Percentiles rank a stretch among this genome's conserved stretches.
Conservation (phyloP, 148 eudicot genomes). For the Rhododendron mucronatum region DNA sequence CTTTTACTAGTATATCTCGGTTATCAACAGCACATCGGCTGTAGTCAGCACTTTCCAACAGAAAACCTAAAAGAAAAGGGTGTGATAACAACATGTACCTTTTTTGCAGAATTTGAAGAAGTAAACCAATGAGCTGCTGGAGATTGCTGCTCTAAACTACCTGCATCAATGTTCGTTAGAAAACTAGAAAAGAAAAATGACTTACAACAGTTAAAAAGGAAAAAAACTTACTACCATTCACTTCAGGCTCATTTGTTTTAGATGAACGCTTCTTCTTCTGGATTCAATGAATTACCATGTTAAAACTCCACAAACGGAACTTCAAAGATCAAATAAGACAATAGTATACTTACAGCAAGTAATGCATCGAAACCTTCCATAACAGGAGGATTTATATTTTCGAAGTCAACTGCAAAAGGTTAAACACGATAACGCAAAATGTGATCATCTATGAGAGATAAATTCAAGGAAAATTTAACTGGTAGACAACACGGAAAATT, state of each 20-base stretch:
- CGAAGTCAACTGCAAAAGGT: constrained; percentile 58
- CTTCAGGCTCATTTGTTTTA: constrained; percentile 37
- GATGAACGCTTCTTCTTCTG: constrained; percentile 55
- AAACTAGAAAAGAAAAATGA: neutral
- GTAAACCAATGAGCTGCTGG: constrained; percentile 62
- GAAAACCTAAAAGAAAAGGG: neutral
- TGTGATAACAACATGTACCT: constrained; percentile 33
- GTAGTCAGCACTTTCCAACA: neutral
- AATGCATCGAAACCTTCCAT: constrained; percentile 66
- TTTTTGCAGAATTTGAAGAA: constrained; percentile 58
- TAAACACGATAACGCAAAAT: neutral
- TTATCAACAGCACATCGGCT: neutral
- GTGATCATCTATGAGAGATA: neutral
- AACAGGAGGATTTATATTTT: constrained; percentile 56
- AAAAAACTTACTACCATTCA: constrained; percentile 38
- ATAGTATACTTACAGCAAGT: constrained; percentile 46
- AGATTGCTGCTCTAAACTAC: constrained; percentile 40
- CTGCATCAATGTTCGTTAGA: constrained; percentile 29
- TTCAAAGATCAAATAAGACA: neutral
- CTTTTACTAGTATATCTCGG: neutral
- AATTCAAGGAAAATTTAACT: constrained; percentile 2
- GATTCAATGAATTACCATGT: constrained; percentile 17
- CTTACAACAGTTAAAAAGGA: neutral
- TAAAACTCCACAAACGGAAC: neutral
- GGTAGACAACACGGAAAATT: constrained; percentile 7